Conservation (phyloP, 129 eudicot genomes). For the Erigeron canadensis region DNA sequence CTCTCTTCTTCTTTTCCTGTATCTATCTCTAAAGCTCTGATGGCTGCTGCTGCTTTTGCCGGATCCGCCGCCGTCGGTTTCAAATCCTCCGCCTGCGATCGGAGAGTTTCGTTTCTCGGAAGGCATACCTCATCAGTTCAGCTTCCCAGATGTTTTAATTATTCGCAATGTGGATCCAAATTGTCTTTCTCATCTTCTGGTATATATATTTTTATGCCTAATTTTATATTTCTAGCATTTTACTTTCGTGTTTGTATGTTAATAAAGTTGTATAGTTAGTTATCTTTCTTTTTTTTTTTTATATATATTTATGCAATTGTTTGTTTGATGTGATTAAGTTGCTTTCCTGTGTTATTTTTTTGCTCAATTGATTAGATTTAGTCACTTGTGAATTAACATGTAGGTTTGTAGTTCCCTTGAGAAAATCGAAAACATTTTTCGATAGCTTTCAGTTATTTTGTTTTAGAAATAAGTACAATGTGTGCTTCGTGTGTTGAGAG, state of each 20-base stretch:
- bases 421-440: no score
- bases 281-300: neutral
- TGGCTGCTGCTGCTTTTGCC: conserved; percentile 53
- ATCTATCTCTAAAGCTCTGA: conserved; percentile 29
- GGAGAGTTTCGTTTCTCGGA: conserved; percentile 23
- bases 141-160: conserved; percentile 25
- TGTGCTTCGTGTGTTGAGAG: no score
- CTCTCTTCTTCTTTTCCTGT: conserved; percentile 29
- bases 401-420: no score
- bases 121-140: conserved; percentile 30
- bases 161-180: conserved; percentile 45
- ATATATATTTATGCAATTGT: no score
- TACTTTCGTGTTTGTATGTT: neutral
- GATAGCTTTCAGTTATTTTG: no score
- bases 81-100: conserved; percentile 37
- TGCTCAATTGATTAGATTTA: neutral
- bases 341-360: no score
- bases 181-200: conserved; percentile 49
- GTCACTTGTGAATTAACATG: neutral
- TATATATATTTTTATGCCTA: conserved; percentile 8
- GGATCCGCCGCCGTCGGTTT: conserved; percentile 61
- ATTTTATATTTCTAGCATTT: neutral
- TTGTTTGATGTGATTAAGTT: no score
- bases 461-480: no score
- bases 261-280: neutral